Evolutionary conservation across 2,329 filamentous ascomycete species (phyloP).

Genomic region (Raffaelea arxii): DNA sequence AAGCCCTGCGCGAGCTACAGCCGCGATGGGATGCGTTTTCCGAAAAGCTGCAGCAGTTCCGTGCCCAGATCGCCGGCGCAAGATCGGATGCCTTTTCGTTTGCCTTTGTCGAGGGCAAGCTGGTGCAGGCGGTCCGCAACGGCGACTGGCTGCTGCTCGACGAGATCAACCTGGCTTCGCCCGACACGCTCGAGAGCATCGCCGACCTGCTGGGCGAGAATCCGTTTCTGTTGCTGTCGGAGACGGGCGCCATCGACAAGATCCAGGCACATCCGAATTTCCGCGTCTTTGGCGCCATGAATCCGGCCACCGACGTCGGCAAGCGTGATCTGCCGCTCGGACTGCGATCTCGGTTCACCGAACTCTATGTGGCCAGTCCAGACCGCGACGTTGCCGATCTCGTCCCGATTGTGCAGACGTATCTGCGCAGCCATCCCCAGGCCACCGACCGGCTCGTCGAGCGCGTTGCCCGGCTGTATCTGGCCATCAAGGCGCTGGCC

Average conservation of each 20-base stretch:
- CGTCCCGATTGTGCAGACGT: constrained; percentile 77
- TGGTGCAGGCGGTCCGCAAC: constrained; percentile 90
- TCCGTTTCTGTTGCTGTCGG: constrained; percentile 81
- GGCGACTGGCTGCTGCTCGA: constrained; percentile 96
- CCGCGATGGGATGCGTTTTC: constrained; percentile 75
- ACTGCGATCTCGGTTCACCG: constrained; percentile 85
- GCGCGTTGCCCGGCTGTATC: constrained; percentile 78
- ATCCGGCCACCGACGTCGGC: constrained; percentile 92
- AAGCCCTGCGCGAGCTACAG: constrained; percentile 46
- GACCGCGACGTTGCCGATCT: constrained; percentile 82
- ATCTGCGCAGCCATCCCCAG: constrained; percentile 62
- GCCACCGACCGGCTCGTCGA: constrained; percentile 65
- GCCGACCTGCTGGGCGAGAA: constrained; percentile 70
- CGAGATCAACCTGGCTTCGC: constrained; percentile 92
- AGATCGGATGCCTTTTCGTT: constrained; percentile 80
- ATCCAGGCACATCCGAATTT: constrained; percentile 87
- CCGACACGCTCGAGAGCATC: constrained; percentile 90
- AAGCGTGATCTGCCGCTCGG: constrained; percentile 89
- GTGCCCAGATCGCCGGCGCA: constrained; percentile 65
- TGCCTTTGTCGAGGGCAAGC: constrained; percentile 89
- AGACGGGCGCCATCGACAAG: constrained; percentile 87
- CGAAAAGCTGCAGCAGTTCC: constrained; percentile 64
- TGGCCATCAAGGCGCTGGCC: constrained; percentile 74
- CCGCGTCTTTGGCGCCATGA: constrained; percentile 97
- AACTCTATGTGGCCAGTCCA: constrained; percentile 87